phyloP scores from a whole-genome alignment of 805 yeast genomes.

The Blastobotrys robertii region DNA sequence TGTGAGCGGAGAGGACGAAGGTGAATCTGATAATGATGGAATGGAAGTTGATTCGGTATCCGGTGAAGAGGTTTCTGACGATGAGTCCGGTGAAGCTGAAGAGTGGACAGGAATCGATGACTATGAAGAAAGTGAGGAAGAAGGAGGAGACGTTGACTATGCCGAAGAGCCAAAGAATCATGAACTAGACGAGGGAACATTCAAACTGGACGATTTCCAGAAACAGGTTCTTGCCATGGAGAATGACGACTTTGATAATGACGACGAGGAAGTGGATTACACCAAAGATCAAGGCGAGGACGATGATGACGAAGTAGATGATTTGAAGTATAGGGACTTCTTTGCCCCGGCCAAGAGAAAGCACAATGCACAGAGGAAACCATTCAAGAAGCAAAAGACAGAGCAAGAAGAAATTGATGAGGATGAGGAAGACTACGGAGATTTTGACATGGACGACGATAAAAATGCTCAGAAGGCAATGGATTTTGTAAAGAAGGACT shows the following conservation, averaged over 20 bases:
- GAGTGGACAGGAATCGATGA: conserved; percentile 15
- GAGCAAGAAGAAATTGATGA: conserved; percentile 9
- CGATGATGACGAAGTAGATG: conserved; percentile 35
- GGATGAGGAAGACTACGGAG: conserved; percentile 3
- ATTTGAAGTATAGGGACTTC: conserved; percentile 30
- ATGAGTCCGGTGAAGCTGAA: conserved; percentile 23
- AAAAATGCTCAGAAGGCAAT: conserved; percentile 20
- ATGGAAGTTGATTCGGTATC: conserved; percentile 15
- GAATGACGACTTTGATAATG: conserved; percentile 34
- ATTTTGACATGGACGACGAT: conserved; percentile 17
- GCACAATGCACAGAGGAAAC: conserved; percentile 4
- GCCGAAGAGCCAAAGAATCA: conserved; percentile 23
- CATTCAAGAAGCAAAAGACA: conserved; percentile 4
- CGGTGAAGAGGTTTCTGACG: conserved; percentile 23
- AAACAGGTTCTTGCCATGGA: conserved; percentile 62
- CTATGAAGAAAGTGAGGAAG: conserved; percentile 22
- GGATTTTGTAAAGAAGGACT: conserved; percentile 26
- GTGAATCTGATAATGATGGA: conserved; percentile 20
- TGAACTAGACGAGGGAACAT: conserved; percentile 76
- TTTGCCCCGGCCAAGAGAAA: conserved; percentile 25
- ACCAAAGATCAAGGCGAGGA: conserved; percentile 33
- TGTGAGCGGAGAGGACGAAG: conserved; percentile 17
- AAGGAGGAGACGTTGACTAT: conserved; percentile 11
- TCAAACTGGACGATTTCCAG: conserved; percentile 77
- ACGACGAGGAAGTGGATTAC: conserved; percentile 39